Conservation (phyloP, 148 eudicot genomes). For the Vaccinium vitisidaea region DNA sequence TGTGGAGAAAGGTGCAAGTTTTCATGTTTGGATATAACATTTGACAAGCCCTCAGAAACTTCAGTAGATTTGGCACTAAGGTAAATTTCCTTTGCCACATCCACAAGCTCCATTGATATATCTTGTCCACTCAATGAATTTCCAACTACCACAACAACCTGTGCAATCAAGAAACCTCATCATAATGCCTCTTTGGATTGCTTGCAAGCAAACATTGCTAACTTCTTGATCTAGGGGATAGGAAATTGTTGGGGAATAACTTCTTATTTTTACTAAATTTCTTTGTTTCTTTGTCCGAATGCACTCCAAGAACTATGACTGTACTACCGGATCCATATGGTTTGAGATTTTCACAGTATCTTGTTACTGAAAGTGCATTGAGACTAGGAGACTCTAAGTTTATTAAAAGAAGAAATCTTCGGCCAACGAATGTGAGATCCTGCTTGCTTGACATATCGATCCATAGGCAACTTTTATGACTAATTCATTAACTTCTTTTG, state of each 20-base stretch:
- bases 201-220: neutral
- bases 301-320: too few relatives aligned
- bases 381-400: too few relatives aligned
- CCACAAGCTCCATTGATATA: conserved; percentile 64
- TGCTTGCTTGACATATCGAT: too few relatives aligned
- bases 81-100: conserved; percentile 64
- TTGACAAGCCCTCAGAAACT: conserved; percentile 55
- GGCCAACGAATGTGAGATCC: too few relatives aligned
- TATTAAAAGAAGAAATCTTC: too few relatives aligned
- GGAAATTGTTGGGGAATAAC: neutral
- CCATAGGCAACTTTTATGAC: too few relatives aligned
- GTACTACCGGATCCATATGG: too few relatives aligned
- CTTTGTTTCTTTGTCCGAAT: too few relatives aligned
- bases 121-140: conserved; percentile 74
- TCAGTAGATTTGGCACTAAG: conserved; percentile 54
- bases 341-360: too few relatives aligned
- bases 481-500: too few relatives aligned
- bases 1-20: conserved; percentile 59
- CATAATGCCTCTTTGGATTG: neutral
- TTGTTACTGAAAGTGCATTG: too few relatives aligned
- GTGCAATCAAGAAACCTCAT: neutral
- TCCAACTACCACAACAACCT: conserved; percentile 85
- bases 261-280: too few relatives aligned
- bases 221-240: neutral
- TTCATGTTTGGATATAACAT: conserved; percentile 53